Conservation (phyloP, 768 basidiomycete genomes). For the Boletellus ananiceps region DNA sequence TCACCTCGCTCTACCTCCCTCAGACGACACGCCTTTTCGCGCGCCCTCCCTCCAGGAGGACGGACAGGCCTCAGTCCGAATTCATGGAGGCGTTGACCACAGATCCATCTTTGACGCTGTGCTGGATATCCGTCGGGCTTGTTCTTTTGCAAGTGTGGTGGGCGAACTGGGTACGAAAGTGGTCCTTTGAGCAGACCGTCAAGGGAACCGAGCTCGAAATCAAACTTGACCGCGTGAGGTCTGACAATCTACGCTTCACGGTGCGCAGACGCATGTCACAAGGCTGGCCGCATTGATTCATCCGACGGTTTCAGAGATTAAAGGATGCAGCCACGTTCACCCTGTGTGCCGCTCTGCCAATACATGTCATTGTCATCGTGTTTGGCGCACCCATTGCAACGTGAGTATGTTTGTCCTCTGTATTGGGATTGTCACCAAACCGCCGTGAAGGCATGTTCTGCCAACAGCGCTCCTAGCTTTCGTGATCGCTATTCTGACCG, state of each 20-base stretch:
- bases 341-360: slow-evolving; percentile 39
- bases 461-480: slow-evolving; percentile 69
- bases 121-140: slow-evolving; percentile 54
- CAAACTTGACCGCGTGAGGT: slow-evolving; percentile 38
- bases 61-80: slow-evolving; percentile 64
- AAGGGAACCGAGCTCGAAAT: slow-evolving; percentile 42
- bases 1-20: slow-evolving; percentile 70
- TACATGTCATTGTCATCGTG: slow-evolving; percentile 51
- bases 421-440: not conserved
- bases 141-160: slow-evolving; percentile 63
- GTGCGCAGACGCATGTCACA: slow-evolving; percentile 31
- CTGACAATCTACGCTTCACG: slow-evolving; percentile 35
- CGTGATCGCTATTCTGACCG: slow-evolving; percentile 59
- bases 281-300: slow-evolving; percentile 1
- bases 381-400: slow-evolving; percentile 72
- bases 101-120: slow-evolving; percentile 52
- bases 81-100: slow-evolving; percentile 65
- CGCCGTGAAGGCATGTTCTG: slow-evolving; percentile 39
- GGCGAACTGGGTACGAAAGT: slow-evolving; percentile 60
- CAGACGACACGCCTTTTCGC: slow-evolving; percentile 45
- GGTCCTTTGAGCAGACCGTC: slow-evolving; percentile 45
- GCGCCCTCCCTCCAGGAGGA: slow-evolving; percentile 30
- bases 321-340: slow-evolving; percentile 52
- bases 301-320: slow-evolving; percentile 40
- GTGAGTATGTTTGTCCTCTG: slow-evolving; percentile 32